A percentile compares a stretch with the other conserved stretches of the same genome.
phyloP scores from a whole-genome alignment of 2,329 filamentous ascomycete species.

The Aspergillus cejpii region DNA sequence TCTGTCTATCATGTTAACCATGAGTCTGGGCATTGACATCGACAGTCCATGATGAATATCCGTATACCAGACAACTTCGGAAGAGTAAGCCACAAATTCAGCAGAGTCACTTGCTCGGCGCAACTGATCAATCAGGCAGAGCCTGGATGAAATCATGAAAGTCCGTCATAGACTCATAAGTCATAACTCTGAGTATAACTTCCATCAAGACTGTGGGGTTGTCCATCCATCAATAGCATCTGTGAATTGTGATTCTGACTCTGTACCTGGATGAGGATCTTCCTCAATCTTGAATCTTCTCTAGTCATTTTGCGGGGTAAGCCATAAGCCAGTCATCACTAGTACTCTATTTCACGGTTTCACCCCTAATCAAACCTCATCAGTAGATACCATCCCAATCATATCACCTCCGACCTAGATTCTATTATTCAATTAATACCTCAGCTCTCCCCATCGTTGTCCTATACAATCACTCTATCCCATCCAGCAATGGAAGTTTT shows the following conservation, averaged over 20 bases:
- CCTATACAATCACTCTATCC: background rate
- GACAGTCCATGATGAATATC: too few relatives aligned
- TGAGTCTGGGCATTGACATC: too few relatives aligned
- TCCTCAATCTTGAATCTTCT: constrained; percentile 11
- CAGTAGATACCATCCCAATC: constrained; percentile 12
- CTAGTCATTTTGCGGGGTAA: constrained; percentile 17
- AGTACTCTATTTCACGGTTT: background rate
- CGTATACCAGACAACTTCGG: background rate
- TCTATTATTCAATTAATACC: constrained; percentile 15
- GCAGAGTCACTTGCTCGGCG: background rate
- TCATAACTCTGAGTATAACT: constrained; percentile 3
- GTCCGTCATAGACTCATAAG: constrained; percentile 8
- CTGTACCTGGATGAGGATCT: constrained; percentile 20
- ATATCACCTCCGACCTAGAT: constrained; percentile 21
- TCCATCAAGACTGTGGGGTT: constrained; percentile 14
- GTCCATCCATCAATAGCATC: too few relatives aligned
- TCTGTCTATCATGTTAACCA: too few relatives aligned
- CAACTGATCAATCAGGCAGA: background rate
- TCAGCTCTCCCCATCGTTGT: background rate
- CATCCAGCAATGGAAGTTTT: background rate
- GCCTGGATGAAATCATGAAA: background rate
- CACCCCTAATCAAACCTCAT: background rate
- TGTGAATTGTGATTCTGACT: too few relatives aligned
- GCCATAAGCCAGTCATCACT: too few relatives aligned
- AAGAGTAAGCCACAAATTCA: background rate